Evolutionary conservation across 2,329 filamentous ascomycete species (phyloP), one percentile per base, ranked within the genome.

Genomic region (Arthrobotrys sphaeroides): DNA sequence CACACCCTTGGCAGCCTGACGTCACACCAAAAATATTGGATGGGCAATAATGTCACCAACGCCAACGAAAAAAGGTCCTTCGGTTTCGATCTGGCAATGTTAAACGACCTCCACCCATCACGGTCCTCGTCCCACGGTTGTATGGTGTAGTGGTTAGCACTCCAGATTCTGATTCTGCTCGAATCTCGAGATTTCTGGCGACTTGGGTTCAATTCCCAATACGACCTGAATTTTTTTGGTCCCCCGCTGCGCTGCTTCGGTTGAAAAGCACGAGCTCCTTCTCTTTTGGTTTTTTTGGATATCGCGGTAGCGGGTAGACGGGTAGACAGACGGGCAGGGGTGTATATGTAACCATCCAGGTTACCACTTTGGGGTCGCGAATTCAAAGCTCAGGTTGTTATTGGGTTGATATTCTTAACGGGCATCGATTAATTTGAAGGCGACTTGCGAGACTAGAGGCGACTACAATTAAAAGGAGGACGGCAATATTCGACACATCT

Each of bases 141-240:
- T 74, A 68, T 73, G 61, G 69, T 73, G 69, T 73, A 73, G 69
- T 49, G 69, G 69, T 73, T 66, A 73, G 69, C 69, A 73, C 61
- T 66, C n/a, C 69, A 62, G 69, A 73, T 73, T 73, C 69, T 73
- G 69, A 73, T 66, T 45, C 45, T 42, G 20, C 18, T 24, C 51
- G 51, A 12, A 55, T 55, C 51, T 55, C 9, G 53, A 61, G 22
- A 73, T 36, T 73, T 73, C 69, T 62, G 69, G 69, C 53, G 69
- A 73, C 69, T 67, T 73, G 69, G 61, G 61, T 73, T 73, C 69
- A 73, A 73, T 67, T 73, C 69, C 61, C 69, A 73, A 67, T 73
- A 73, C 69, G 61, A 73, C 69, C 69, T 73, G 49, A 3, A 18
- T 13, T 55, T 55, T 33, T 55, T 60, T 60, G n/a, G 2, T 22